Conservation (phyloP, 805 yeast species). For the Candida pseudofarinosa region DNA sequence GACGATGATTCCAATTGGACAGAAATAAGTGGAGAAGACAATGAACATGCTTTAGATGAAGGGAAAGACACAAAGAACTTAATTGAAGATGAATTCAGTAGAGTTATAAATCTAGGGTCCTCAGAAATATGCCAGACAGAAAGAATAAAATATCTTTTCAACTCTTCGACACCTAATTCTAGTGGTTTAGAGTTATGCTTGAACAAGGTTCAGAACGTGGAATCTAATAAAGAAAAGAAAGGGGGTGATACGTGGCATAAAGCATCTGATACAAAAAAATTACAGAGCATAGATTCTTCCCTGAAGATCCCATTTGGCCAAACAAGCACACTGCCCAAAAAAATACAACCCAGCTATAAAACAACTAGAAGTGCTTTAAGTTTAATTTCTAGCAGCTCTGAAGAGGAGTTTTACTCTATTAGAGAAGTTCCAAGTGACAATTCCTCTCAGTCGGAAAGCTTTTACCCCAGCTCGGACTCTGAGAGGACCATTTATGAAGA, state of each 20-base stretch:
- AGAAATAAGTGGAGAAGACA: slow-evolving; percentile 19
- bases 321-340: background rate
- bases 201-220: background rate
- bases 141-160: background rate
- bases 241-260: background rate
- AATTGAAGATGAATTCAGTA: background rate
- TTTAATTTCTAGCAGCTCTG: slow-evolving; percentile 2
- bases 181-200: too few relatives aligned
- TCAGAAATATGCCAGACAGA: background rate
- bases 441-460: background rate
- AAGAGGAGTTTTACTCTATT: slow-evolving; percentile 4
- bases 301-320: background rate
- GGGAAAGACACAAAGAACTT: background rate
- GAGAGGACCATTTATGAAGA: background rate
- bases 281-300: background rate
- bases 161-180: background rate
- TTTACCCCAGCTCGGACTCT: background rate
- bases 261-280: background rate
- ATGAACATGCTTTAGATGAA: background rate
- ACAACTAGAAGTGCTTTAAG: background rate
- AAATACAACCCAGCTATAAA: background rate
- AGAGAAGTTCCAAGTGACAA: background rate
- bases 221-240: background rate
- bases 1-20: slow-evolving; percentile 26
- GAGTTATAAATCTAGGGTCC: background rate